Conservation (phyloP, 306 rosid species). For the Trichosanthes cucumerina region DNA sequence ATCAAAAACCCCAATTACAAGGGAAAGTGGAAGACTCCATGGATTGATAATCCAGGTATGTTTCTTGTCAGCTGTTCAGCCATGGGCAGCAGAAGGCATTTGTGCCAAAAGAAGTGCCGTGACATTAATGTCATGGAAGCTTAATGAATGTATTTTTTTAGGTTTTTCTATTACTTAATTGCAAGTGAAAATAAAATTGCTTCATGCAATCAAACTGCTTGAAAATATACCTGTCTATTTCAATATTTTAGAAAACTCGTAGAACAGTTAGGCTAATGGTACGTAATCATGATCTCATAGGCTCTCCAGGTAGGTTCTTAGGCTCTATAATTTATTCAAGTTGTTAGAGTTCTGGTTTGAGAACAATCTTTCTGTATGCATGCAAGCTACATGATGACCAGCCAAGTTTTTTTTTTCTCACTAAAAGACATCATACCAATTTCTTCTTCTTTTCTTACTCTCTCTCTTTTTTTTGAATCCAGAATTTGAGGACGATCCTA, state of each 20-base stretch:
- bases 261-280: background rate
- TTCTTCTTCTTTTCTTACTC: background rate
- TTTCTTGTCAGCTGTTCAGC: slow-evolving; percentile 11
- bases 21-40: slow-evolving; percentile 90
- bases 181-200: background rate
- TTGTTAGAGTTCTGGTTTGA: background rate
- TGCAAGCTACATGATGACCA: background rate
- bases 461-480: slow-evolving; percentile 12
- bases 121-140: background rate
- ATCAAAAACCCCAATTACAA: slow-evolving; percentile 93
- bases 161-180: background rate
- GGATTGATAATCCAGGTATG: slow-evolving; percentile 92
- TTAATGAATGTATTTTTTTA: background rate
- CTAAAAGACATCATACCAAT: background rate
- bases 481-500: slow-evolving; percentile 94
- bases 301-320: background rate
- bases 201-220: background rate
- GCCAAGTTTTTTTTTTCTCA: background rate
- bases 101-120: background rate
- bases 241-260: background rate
- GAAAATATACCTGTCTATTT: background rate
- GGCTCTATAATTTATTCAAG: background rate
- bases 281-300: background rate
- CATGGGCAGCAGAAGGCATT: background rate
- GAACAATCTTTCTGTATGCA: background rate